Base-by-base conservation (phyloP, 345 rosid genomes). In the Gossypium longicalyx region DNA sequence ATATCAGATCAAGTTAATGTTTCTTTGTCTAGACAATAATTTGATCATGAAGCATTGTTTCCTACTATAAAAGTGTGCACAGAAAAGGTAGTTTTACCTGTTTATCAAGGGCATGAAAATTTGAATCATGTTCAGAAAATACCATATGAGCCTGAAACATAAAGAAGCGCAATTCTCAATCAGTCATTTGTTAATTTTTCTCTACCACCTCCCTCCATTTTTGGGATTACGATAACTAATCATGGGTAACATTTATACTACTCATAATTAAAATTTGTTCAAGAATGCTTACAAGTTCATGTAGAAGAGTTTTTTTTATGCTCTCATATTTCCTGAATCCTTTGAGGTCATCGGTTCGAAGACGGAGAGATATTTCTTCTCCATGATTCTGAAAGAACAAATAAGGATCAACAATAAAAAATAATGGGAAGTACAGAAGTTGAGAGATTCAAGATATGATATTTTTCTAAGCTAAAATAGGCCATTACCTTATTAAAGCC, bases 271-370 rank as follows among this genome's bases (percentile, higher is more conserved):
- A 44, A 49, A 48, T 10, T 10, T 68, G 44, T 65, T 49, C 23
- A 52, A 68, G 64, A 61, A 44, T 58, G 71, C 88, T 82, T 85
- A 93, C 99, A 65, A 93, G 98, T 85, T 95, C 99, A 80, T 95
- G 99, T 74, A 95, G 77, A 57, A 95, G 91, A 66, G 99, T 93
- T 81, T 89, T 89, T 81, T 91, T 93, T 3, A 93, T 91, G 85
- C 93, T 88, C 52, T 87, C 97, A 57, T 93, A 95, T 87, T 95
- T 95, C 85, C 99, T 88, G 79, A 95, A 95, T 75, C 98, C 99
- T 78, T 87, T 90, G 74, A 93, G 94, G 80, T 93, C 97, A 88
- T 95, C 99, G 9, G 99, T 95, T 70, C 97, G 89, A 78, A 95
- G 92, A 76, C 98, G 94, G 84, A 93, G 81, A 64, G 97, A 95